phyloP scores from a whole-genome alignment of 768 basidiomycete genomes.

The Mycena latifolia region DNA sequence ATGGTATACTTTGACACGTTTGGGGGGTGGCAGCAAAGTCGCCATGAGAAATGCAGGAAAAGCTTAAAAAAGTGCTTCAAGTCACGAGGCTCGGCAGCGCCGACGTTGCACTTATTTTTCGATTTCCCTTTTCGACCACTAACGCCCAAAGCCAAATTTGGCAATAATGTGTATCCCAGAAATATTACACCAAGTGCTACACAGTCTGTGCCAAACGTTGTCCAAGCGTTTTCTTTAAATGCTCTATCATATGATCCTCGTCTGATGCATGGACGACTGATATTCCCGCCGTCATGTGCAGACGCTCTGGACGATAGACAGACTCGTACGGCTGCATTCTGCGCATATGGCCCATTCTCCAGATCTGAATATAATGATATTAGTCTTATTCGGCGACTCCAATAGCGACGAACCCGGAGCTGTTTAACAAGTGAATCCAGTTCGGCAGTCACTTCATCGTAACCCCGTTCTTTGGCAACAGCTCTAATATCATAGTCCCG shows the following conservation, averaged over 20 bases:
- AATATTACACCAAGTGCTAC: neutral
- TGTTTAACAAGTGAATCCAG: constrained; percentile 25
- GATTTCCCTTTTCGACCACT: neutral
- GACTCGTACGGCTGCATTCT: constrained; percentile 29
- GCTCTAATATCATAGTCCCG: constrained; percentile 26
- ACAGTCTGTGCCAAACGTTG: constrained; percentile 5
- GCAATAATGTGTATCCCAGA: no score
- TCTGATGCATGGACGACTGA: constrained; percentile 21
- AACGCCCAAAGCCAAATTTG: neutral
- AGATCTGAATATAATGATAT: constrained; percentile 16
- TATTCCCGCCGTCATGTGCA: constrained; percentile 25
- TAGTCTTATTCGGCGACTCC: no score
- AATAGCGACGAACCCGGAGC: no score
- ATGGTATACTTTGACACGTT: constrained; percentile 87
- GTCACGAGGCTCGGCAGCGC: neutral
- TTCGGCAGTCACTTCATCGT: constrained; percentile 16
- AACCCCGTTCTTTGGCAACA: constrained; percentile 18
- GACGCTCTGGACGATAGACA: constrained; percentile 18
- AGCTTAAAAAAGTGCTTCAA: neutral
- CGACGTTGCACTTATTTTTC: constrained; percentile 2
- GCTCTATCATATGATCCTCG: constrained; percentile 15
- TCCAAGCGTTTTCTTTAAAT: constrained; percentile 16
- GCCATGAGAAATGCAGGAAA: constrained; percentile 66
- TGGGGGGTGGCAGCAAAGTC: constrained; percentile 88
- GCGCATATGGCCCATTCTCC: constrained; percentile 27